These are phyloP conservation scores for Rhytidhysteron rufulum DNA, from an alignment of 2,329 filamentous ascomycete genomes.

Conservation along the genomic window DNA sequence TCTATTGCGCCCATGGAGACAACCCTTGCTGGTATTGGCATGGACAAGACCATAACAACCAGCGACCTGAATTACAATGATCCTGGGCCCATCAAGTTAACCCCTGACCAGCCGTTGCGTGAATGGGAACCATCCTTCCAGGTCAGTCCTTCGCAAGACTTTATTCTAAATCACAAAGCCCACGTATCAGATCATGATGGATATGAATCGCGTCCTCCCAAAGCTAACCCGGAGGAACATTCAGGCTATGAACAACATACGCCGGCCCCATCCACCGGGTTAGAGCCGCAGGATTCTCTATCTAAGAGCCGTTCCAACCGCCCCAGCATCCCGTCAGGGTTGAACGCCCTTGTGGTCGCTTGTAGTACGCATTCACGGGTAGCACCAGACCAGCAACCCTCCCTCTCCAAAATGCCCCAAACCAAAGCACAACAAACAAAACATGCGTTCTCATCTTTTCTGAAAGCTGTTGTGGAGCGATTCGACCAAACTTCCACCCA, in stretches of 20 bases:
- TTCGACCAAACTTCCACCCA: conserved; percentile 12
- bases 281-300: not conserved
- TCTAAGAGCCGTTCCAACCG: not conserved
- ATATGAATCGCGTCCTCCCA: conserved; percentile 1
- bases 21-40: conserved; percentile 27
- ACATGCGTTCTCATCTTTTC: conserved; percentile 20
- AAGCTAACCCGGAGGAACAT: conserved; percentile 1
- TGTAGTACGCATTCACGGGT: too few species aligned
- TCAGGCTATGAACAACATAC: not conserved
- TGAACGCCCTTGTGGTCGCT: conserved; percentile 9
- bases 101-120: conserved; percentile 16
- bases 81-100: conserved; percentile 17
- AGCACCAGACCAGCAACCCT: not conserved
- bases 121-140: conserved; percentile 15
- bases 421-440: conserved; percentile 30
- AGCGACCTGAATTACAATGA: conserved; percentile 19
- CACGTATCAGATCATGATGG: conserved; percentile 1
- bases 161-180: conserved; percentile 12
- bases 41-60: conserved; percentile 13
- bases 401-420: conserved; percentile 20
- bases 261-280: not conserved
- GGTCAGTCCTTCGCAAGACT: conserved; percentile 8
- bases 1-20: conserved; percentile 25
- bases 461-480: conserved; percentile 13
- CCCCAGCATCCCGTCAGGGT: not conserved